Conservation (phyloP, 2,329 filamentous ascomycete genomes). For the Sordariomycetes sp. region DNA sequence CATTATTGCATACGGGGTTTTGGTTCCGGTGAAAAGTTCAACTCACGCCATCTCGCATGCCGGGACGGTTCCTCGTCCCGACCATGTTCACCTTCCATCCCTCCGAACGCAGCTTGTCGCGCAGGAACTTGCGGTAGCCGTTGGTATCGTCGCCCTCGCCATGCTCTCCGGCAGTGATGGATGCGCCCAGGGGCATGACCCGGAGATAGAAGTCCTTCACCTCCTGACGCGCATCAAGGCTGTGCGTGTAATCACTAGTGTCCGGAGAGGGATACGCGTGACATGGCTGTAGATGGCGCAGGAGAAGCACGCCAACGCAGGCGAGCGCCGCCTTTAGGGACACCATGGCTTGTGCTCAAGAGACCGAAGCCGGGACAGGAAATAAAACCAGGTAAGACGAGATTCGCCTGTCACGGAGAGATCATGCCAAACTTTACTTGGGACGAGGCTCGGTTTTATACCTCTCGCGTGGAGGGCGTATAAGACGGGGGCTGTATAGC, state of each 20-base stretch:
- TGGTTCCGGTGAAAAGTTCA: too few relatives aligned
- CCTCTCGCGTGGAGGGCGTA: too few relatives aligned
- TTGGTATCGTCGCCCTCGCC: slow-evolving; percentile 11
- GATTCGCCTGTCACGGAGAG: too few relatives aligned
- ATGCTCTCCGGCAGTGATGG: slow-evolving; percentile 22
- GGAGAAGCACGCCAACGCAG: neutral
- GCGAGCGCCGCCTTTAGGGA: neutral
- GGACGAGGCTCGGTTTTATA: too few relatives aligned
- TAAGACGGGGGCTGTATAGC: too few relatives aligned
- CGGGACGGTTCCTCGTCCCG: slow-evolving; percentile 24
- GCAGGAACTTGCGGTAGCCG: slow-evolving; percentile 24
- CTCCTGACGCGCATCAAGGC: neutral
- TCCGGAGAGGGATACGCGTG: neutral
- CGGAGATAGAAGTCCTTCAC: slow-evolving; percentile 8
- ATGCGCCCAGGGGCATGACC: slow-evolving; percentile 23
- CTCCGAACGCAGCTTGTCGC: slow-evolving; percentile 13
- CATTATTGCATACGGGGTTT: too few relatives aligned
- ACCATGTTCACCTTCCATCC: slow-evolving; percentile 26
- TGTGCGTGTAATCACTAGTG: neutral
- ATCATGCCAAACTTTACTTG: too few relatives aligned
- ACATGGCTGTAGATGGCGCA: neutral
- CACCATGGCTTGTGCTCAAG: neutral
- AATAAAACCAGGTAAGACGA: too few relatives aligned
- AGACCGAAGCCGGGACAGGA: too few relatives aligned
- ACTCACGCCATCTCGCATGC: slow-evolving; percentile 18